Evolutionary conservation across 2,329 filamentous ascomycete species (phyloP).

Genomic region (Fusarium poae): DNA sequence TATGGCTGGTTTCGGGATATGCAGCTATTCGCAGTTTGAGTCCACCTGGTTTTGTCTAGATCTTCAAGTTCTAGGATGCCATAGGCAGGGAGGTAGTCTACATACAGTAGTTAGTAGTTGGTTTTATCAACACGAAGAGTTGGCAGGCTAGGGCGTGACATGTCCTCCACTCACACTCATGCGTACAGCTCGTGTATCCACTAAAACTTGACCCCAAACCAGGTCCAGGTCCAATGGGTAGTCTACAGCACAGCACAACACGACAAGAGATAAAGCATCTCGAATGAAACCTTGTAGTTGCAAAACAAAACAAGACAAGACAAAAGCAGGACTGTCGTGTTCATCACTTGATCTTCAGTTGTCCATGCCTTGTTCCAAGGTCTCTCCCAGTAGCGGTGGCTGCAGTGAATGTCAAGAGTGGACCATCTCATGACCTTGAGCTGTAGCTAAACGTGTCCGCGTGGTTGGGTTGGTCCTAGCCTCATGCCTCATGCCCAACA

Average conservation of each 20-base stretch:
- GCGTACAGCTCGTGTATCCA: constrained; percentile 16
- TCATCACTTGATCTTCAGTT: constrained; percentile 29
- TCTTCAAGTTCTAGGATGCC: background rate
- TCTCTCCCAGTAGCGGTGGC: constrained; percentile 6
- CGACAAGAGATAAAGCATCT: constrained; percentile 4
- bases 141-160: constrained; percentile 19
- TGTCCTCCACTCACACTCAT: constrained; percentile 24
- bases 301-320: background rate
- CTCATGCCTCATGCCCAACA: constrained; percentile 37
- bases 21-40: constrained; percentile 21
- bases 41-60: constrained; percentile 6
- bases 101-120: background rate
- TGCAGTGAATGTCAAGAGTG: constrained; percentile 11
- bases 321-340: constrained; percentile 1
- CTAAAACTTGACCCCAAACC: constrained; percentile 1
- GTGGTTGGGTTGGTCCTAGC: constrained; percentile 32
- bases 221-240: background rate
- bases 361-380: constrained; percentile 8
- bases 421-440: constrained; percentile 37
- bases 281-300: background rate
- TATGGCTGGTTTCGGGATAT: constrained; percentile 31
- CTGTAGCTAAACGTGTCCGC: constrained; percentile 27
- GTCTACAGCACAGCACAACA: background rate
- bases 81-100: background rate
- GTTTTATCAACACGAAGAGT: constrained; percentile 7